Conservation (phyloP, 352 stramenopile genomes). For the Phytophthora sp. region DNA sequence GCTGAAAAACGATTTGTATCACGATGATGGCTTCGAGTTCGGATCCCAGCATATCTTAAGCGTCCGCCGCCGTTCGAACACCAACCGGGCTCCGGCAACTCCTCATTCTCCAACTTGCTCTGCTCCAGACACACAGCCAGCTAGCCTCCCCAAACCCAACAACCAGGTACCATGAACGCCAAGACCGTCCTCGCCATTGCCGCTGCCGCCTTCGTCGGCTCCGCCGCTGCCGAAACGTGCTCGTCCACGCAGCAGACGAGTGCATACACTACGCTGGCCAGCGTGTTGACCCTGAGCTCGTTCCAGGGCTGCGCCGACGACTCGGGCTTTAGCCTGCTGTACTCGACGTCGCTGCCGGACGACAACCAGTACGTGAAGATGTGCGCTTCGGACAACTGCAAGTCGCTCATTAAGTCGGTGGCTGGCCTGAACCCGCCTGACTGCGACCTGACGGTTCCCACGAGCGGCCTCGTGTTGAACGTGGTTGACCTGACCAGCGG, state of each 20-base stretch:
- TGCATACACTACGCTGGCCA: constrained; percentile 39
- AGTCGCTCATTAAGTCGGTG: constrained; percentile 32
- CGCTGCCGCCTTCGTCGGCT: constrained; percentile 23
- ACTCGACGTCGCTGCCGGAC: constrained; percentile 33
- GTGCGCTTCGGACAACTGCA: constrained; percentile 38
- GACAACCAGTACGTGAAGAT: constrained; percentile 38
- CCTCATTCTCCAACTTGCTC: constrained; percentile 13
- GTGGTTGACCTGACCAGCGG: constrained; percentile 31
- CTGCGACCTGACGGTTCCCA: constrained; percentile 43
- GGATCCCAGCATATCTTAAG: too few relatives aligned
- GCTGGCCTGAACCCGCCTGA: constrained; percentile 29
- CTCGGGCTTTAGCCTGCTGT: constrained; percentile 44
- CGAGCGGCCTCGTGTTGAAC: constrained; percentile 39
- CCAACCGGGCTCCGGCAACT: neutral
- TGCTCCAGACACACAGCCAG: neutral
- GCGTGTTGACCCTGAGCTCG: constrained; percentile 29
- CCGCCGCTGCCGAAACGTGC: constrained; percentile 21
- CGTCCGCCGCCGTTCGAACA: too few relatives aligned
- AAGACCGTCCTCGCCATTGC: constrained; percentile 29
- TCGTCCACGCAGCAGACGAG: constrained; percentile 28
- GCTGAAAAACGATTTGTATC: too few relatives aligned
- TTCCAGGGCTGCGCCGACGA: constrained; percentile 33
- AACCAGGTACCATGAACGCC: constrained; percentile 36
- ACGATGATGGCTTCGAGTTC: too few relatives aligned
- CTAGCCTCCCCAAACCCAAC: neutral